phyloP scores from a whole-genome alignment of 352 stramenopile genomes.

The Thalassiosira delicatula region DNA sequence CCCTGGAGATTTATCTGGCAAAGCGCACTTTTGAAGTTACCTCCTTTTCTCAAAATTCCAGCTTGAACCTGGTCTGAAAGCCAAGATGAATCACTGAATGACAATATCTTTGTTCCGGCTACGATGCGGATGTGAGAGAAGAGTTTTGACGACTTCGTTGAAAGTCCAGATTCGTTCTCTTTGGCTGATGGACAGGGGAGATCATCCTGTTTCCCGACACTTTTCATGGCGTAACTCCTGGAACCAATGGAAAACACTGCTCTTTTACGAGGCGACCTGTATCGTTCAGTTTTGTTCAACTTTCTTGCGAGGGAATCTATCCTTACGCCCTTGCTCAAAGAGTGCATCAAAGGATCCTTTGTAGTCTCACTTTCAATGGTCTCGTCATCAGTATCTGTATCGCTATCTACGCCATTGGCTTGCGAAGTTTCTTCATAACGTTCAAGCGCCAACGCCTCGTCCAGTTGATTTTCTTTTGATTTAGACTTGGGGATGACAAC shows the following conservation, averaged over 20 bases:
- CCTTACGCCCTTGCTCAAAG: neutral
- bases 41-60: slow-evolving; percentile 59
- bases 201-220: slow-evolving; percentile 49
- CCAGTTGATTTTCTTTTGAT: neutral
- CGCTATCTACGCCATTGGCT: neutral
- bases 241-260: slow-evolving; percentile 14
- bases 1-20: slow-evolving; percentile 61
- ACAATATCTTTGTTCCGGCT: slow-evolving; percentile 66
- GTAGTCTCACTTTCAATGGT: neutral
- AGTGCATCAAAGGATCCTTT: neutral
- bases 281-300: slow-evolving; percentile 4
- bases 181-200: slow-evolving; percentile 34
- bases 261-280: neutral
- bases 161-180: neutral
- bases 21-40: slow-evolving; percentile 55
- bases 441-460: neutral
- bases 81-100: slow-evolving; percentile 66
- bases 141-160: neutral
- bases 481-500: neutral
- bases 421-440: neutral
- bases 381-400: neutral
- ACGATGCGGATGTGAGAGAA: slow-evolving; percentile 53
- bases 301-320: neutral
- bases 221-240: slow-evolving; percentile 44
- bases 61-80: slow-evolving; percentile 51